A percentile compares a stretch with the other conserved stretches of the same genome.
Conservation (phyloP, 2,329 filamentous ascomycete species). For the Stromatinia cepivora region DNA sequence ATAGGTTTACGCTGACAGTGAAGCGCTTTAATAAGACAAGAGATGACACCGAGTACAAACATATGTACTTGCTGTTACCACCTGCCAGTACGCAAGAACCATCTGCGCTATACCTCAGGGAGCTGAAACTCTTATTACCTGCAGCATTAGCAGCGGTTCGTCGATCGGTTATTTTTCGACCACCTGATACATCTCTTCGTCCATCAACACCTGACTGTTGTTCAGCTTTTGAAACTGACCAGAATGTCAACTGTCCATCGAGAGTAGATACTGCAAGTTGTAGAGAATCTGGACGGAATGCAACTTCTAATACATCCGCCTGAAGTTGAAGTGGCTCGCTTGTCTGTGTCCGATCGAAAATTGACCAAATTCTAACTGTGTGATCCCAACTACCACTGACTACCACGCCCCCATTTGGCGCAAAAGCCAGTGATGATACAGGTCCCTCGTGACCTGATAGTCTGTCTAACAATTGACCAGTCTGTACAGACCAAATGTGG, state of each 20-base stretch:
- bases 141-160: slow-evolving; percentile 87
- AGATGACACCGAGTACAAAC: slow-evolving; percentile 90
- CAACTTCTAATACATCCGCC: slow-evolving; percentile 83
- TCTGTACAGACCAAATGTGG: slow-evolving; percentile 98
- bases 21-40: slow-evolving; percentile 92
- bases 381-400: slow-evolving; percentile 96
- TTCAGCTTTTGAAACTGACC: slow-evolving; percentile 84
- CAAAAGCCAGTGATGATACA: slow-evolving; percentile 83
- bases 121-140: slow-evolving; percentile 86
- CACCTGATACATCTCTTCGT: slow-evolving; percentile 87
- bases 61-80: slow-evolving; percentile 98
- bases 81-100: slow-evolving; percentile 86
- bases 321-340: slow-evolving; percentile 92
- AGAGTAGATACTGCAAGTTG: slow-evolving; percentile 90
- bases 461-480: slow-evolving; percentile 88
- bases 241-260: slow-evolving; percentile 93
- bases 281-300: slow-evolving; percentile 84
- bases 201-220: slow-evolving; percentile 87
- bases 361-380: slow-evolving; percentile 93
- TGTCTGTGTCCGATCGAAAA: slow-evolving; percentile 91
- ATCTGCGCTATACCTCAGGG: slow-evolving; percentile 88
- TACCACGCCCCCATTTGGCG: slow-evolving; percentile 78
- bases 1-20: slow-evolving; percentile 94
- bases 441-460: slow-evolving; percentile 92
- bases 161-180: slow-evolving; percentile 83